phyloP scores from a whole-genome alignment of 192 early-diverging fungal species.

The Borealophlyctis nickersoniae region DNA sequence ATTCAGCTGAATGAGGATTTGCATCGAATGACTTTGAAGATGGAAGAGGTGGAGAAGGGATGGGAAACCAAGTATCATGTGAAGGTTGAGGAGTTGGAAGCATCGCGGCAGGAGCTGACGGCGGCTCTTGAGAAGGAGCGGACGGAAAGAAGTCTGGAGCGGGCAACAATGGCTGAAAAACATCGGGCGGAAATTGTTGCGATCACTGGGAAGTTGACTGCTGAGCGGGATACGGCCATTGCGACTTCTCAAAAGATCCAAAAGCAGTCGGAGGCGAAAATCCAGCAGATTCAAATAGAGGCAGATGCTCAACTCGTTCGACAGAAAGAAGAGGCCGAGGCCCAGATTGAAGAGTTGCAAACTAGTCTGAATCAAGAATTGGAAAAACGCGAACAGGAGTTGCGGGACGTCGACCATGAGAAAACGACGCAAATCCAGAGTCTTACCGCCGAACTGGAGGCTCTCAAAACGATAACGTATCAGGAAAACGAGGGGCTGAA shows the following conservation, averaged over 20 bases:
- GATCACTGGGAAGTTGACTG: too few relatives aligned
- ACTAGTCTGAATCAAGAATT: constrained; percentile 7
- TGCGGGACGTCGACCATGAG: constrained; percentile 17
- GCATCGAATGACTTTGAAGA: neutral
- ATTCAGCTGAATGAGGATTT: constrained; percentile 7
- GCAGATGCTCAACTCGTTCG: neutral
- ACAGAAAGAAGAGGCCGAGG: constrained; percentile 16
- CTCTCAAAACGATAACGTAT: constrained; percentile 19
- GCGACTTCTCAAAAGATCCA: too few relatives aligned
- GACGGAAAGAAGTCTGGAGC: too few relatives aligned
- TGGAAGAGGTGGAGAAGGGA: constrained; percentile 9
- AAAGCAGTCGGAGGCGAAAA: too few relatives aligned
- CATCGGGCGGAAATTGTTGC: too few relatives aligned
- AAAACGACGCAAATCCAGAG: constrained; percentile 24
- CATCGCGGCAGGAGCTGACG: too few relatives aligned
- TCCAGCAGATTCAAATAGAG: constrained; percentile 10
- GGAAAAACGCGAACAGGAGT: neutral
- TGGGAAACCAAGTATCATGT: neutral
- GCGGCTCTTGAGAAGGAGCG: too few relatives aligned
- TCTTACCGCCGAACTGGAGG: constrained; percentile 27
- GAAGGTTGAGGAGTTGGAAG: too few relatives aligned
- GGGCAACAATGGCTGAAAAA: too few relatives aligned
- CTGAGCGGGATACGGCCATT: too few relatives aligned
- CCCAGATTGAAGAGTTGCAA: neutral
- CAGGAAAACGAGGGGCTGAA: constrained; percentile 29